Percentiles rank a stretch among this genome's conserved stretches.
Evolutionary conservation across 75 land plant genomes (phyloP).

Genomic region (Chamaecyparis obtusa): DNA sequence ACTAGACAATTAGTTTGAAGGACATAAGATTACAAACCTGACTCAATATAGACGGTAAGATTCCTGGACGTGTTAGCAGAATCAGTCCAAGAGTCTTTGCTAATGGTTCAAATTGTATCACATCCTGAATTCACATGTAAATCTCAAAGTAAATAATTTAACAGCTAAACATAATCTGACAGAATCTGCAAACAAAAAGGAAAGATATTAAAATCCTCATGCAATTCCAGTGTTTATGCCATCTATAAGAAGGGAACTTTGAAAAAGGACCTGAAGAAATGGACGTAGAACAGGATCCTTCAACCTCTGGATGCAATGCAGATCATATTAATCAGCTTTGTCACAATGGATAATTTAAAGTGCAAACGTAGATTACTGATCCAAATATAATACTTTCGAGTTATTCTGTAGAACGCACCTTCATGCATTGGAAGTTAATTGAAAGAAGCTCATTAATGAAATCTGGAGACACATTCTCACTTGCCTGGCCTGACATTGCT

Average conservation of each 20-base stretch:
- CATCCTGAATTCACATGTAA: constrained; percentile 66
- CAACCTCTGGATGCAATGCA: constrained; percentile 50
- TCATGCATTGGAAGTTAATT: constrained; percentile 79
- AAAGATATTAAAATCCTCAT: background rate
- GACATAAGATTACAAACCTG: constrained; percentile 48
- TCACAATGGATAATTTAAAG: background rate
- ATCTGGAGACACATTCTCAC: constrained; percentile 47
- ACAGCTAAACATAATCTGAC: background rate
- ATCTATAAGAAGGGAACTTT: background rate
- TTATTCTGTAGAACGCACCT: constrained; percentile 34
- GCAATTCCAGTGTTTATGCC: background rate
- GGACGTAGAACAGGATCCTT: constrained; percentile 93
- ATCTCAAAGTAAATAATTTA: background rate
- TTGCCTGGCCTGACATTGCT: constrained; percentile 86
- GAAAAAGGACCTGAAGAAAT: constrained; percentile 76
- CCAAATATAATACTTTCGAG: background rate
- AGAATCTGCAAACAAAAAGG: background rate
- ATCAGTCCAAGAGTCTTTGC: constrained; percentile 71
- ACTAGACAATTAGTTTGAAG: background rate
- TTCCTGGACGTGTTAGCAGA: constrained; percentile 63
- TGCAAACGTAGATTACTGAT: background rate
- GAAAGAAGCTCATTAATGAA: constrained; percentile 88
- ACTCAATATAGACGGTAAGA: constrained; percentile 76
- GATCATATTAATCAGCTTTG: constrained; percentile 7
- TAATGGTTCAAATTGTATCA: constrained; percentile 86